Evolutionary conservation across 768 basidiomycete genomes (phyloP), one percentile per base, ranked within the genome.

Genomic region (Strobilomyces dryophilus): DNA sequence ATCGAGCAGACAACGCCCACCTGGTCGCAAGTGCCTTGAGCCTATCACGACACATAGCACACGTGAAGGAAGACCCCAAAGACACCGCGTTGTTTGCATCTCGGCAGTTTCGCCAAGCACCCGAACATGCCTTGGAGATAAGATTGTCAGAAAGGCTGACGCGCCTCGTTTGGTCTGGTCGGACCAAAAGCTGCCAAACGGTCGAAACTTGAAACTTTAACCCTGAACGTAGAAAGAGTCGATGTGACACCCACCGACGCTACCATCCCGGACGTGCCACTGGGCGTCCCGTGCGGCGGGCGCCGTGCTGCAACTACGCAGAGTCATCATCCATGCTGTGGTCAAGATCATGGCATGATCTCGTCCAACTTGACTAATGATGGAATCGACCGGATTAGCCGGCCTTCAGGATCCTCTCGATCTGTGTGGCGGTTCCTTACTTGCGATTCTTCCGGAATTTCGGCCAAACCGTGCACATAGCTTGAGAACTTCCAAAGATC

Each of bases 41-140:
- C 45, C 36, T 37, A 60, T 63, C 65, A 69, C 67, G 60, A 64
- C 58, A 69, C 64, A 59, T 57, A 57, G 45, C 58, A 67, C 65
- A 62, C 65, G 65, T 58, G 67, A 53, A 48, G 61, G n/a, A 56
- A 37, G 66, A 55, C 60, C 50, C 62, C 67, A 61, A 60, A 49
- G 69, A 59, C 65, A 69, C 63, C 67, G 57, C 47, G 56, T 57
- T 59, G 49, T 49, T 64, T 49, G 54, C 32, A 56, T 54, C 49
- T 53, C 59, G 57, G 72, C 55, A 50, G 56, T 51, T 45, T n/a
- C 57, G 62, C 49, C 55, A 60, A 44, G 47, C 48, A 45, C 52
- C 48, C 49, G 57, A 48, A 18, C 29, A 52, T 45, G 24, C 43
- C 32, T 52, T 49, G 47, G 45, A 49, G 51, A 54, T 59, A 61